Conservation (phyloP, 1,284 basidiomycete genomes). For the Marasmius oreades region DNA sequence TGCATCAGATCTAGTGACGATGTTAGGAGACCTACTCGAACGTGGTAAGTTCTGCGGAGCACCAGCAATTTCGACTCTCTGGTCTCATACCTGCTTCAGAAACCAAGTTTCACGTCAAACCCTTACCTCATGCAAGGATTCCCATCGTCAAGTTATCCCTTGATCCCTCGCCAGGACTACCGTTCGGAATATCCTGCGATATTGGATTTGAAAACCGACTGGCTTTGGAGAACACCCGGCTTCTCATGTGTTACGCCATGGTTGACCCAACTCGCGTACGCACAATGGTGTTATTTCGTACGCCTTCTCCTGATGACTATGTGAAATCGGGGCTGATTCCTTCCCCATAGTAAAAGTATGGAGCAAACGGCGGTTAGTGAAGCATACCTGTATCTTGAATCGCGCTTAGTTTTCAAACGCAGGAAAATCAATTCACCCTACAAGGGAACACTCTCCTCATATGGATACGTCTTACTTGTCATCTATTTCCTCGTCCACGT, state of each 20-base stretch:
- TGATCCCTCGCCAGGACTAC: constrained; percentile 85
- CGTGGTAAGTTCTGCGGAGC: constrained; percentile 59
- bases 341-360: constrained; percentile 86
- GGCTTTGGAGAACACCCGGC: constrained; percentile 93
- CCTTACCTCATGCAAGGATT: constrained; percentile 94
- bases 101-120: constrained; percentile 97
- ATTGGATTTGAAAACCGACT: constrained; percentile 98
- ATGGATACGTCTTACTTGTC: constrained; percentile 96
- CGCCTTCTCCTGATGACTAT: constrained; percentile 33
- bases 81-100: constrained; percentile 43
- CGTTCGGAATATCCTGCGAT: constrained; percentile 92
- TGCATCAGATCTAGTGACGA: constrained; percentile 89
- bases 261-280: constrained; percentile 93
- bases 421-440: constrained; percentile 99
- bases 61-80: not conserved
- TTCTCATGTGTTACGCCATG: constrained; percentile 97
- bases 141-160: constrained; percentile 97
- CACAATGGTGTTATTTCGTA: constrained; percentile 93
- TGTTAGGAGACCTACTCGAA: constrained; percentile 91
- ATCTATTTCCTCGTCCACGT: constrained; percentile 97
- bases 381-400: not conserved
- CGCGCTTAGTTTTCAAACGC: constrained; percentile 1
- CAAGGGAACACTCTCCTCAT: constrained; percentile 93
- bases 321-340: constrained; percentile 8
- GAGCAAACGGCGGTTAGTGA: constrained; percentile 84